phyloP scores from a whole-genome alignment of 768 basidiomycete species.

The Leucosporidium yakuticum region DNA sequence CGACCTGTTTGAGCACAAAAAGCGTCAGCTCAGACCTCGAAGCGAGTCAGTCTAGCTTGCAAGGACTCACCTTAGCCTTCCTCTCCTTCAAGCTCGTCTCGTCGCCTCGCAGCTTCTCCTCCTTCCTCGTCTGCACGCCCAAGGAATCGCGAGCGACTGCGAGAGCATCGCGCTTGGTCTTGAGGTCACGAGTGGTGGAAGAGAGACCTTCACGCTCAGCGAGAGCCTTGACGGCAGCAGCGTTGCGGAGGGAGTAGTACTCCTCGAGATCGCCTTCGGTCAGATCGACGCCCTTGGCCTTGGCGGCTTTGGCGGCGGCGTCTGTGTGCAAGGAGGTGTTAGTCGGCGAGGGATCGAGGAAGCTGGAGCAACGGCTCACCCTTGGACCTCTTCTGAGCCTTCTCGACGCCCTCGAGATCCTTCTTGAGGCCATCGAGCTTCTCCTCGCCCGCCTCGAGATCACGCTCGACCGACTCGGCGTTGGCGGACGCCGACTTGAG shows the following conservation, averaged over 20 bases:
- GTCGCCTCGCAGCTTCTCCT: slow-evolving; percentile 47
- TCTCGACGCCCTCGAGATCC: slow-evolving; percentile 63
- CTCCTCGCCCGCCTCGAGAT: slow-evolving; percentile 44
- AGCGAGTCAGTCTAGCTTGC: no score
- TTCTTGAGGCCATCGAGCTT: slow-evolving; percentile 50
- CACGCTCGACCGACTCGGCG: slow-evolving; percentile 60
- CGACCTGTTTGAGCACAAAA: slow-evolving; percentile 39
- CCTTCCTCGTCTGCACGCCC: slow-evolving; percentile 58
- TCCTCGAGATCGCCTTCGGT: slow-evolving; percentile 79
- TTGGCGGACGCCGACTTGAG: slow-evolving; percentile 62
- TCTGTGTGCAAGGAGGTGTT: slow-evolving; percentile 47
- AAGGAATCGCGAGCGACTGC: slow-evolving; percentile 63
- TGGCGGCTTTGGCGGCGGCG: slow-evolving; percentile 64
- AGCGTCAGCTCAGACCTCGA: slow-evolving; percentile 47
- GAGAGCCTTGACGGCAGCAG: slow-evolving; percentile 67
- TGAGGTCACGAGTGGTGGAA: slow-evolving; percentile 72
- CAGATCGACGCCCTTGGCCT: slow-evolving; percentile 63
- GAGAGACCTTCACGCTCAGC: slow-evolving; percentile 83
- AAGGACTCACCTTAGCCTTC: slow-evolving; percentile 55
- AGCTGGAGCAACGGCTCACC: slow-evolving; percentile 48
- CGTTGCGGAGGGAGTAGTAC: slow-evolving; percentile 79
- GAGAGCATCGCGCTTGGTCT: slow-evolving; percentile 61
- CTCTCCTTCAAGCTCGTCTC: slow-evolving; percentile 43
- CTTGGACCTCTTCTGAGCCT: slow-evolving; percentile 69
- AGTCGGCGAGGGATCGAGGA: not conserved